phyloP scores from a whole-genome alignment of 352 stramenopile genomes.

The Globisporangium acanthophoron region DNA sequence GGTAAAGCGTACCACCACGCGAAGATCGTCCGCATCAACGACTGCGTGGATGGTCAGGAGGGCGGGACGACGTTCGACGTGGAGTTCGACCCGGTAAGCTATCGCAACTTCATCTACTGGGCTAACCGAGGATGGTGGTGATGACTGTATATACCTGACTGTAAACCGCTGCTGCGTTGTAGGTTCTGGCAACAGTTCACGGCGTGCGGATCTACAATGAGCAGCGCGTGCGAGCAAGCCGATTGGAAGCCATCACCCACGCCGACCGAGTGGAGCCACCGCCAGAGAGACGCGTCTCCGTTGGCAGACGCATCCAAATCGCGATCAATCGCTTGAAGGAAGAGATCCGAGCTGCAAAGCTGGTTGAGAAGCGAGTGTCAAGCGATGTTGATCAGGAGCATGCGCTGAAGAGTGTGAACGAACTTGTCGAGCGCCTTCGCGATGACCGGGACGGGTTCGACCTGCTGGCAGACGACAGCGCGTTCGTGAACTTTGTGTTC shows the following conservation, averaged over 20 bases:
- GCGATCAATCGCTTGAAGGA: conserved; percentile 26
- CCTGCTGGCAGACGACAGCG: conserved; percentile 33
- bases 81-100: conserved; percentile 31
- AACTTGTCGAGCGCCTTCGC: conserved; percentile 32
- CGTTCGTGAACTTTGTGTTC: conserved; percentile 65
- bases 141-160: neutral
- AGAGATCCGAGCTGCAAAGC: conserved; percentile 15
- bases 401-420: conserved; percentile 20
- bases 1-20: conserved; percentile 15
- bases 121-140: neutral
- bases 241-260: conserved; percentile 14
- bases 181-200: conserved; percentile 17
- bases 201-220: conserved; percentile 28
- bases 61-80: conserved; percentile 38
- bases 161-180: neutral
- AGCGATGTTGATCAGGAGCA: neutral
- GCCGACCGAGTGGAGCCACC: conserved; percentile 7
- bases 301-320: conserved; percentile 20
- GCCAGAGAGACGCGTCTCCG: conserved; percentile 12
- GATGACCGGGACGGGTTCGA: conserved; percentile 24
- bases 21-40: conserved; percentile 28
- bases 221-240: conserved; percentile 11
- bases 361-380: neutral
- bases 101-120: neutral
- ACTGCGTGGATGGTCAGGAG: conserved; percentile 1